Conservation (phyloP, 495 filamentous ascomycete genomes). For the Aspergillus heteromorphus region DNA sequence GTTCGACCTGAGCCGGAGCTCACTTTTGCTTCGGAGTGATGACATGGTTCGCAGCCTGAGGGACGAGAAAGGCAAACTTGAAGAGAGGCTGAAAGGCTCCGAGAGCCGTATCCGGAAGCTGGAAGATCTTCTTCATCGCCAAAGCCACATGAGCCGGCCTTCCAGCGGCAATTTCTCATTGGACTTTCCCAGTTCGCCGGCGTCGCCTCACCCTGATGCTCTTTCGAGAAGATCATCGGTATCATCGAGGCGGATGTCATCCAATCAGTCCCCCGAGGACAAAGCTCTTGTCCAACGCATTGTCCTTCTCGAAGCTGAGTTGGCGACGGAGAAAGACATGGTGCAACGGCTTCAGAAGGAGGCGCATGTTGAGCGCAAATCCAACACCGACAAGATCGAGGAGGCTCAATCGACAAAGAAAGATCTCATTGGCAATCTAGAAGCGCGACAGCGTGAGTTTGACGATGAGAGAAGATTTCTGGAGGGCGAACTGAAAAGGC, state of each 20-base stretch:
- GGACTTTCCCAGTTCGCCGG: constrained; percentile 43
- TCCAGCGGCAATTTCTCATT: constrained; percentile 60
- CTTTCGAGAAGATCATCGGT: constrained; percentile 58
- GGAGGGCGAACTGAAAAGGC: constrained; percentile 68
- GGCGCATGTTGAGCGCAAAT: constrained; percentile 59
- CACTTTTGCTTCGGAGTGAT: constrained; percentile 73
- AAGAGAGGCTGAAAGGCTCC: constrained; percentile 77
- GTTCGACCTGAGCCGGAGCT: constrained; percentile 76
- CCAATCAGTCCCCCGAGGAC: constrained; percentile 60
- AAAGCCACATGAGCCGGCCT: constrained; percentile 67
- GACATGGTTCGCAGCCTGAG: constrained; percentile 69
- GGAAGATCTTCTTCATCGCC: constrained; percentile 88
- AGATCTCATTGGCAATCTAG: constrained; percentile 91
- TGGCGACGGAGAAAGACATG: constrained; percentile 58
- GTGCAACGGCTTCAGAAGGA: constrained; percentile 54
- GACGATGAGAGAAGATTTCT: constrained; percentile 74
- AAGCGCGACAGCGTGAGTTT: constrained; percentile 85
- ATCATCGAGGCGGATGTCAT: constrained; percentile 62
- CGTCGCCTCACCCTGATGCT: constrained; percentile 51
- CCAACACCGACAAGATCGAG: constrained; percentile 63
- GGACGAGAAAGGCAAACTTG: constrained; percentile 72
- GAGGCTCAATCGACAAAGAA: constrained; percentile 87
- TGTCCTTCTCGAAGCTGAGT: constrained; percentile 74
- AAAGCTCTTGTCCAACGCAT: constrained; percentile 63
- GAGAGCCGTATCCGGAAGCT: constrained; percentile 88